Evolutionary conservation across 2,329 filamentous ascomycete species (phyloP).

Genomic region (Alternaria ethzedia): DNA sequence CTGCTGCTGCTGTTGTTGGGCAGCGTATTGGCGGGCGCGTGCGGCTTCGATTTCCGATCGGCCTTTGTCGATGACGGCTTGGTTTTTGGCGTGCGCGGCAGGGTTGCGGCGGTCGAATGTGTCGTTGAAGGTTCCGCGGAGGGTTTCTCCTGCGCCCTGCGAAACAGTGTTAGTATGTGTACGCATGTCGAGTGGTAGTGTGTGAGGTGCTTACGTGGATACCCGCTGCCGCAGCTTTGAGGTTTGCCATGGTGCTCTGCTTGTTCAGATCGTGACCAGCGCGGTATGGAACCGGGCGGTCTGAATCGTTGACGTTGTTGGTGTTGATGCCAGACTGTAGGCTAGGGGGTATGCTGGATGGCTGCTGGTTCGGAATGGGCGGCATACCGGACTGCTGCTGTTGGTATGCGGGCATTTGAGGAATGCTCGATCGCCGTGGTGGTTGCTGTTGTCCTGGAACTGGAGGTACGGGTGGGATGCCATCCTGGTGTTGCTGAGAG

Average conservation of each 20-base stretch:
- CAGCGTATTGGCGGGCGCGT: conserved; percentile 10
- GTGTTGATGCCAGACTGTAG: conserved; percentile 7
- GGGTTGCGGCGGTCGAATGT: conserved; percentile 41
- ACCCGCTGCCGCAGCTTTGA: conserved; percentile 44
- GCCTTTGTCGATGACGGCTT: conserved; percentile 40
- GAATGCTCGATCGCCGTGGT: not conserved
- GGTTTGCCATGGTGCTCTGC: conserved; percentile 40
- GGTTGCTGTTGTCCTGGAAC: conserved; percentile 4
- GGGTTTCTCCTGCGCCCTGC: conserved; percentile 45
- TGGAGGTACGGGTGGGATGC: conserved; percentile 2
- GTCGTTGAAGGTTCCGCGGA: conserved; percentile 44
- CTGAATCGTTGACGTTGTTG: conserved; percentile 17
- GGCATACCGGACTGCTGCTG: conserved; percentile 23
- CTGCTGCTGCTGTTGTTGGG: conserved; percentile 1
- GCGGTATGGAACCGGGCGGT: conserved; percentile 29
- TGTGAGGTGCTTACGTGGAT: conserved; percentile 38
- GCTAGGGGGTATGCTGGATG: not conserved
- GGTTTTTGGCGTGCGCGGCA: conserved; percentile 40
- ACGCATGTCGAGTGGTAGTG: not conserved
- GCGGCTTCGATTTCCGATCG: conserved; percentile 41
- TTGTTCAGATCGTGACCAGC: conserved; percentile 33
- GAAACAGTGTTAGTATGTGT: conserved; percentile 2
- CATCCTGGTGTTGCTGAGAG: conserved; percentile 12
- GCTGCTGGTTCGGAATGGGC: conserved; percentile 5
- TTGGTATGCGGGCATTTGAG: conserved; percentile 2